phyloP scores from a whole-genome alignment of 2,329 filamentous ascomycete species.

The Xylariaceae sp. region DNA sequence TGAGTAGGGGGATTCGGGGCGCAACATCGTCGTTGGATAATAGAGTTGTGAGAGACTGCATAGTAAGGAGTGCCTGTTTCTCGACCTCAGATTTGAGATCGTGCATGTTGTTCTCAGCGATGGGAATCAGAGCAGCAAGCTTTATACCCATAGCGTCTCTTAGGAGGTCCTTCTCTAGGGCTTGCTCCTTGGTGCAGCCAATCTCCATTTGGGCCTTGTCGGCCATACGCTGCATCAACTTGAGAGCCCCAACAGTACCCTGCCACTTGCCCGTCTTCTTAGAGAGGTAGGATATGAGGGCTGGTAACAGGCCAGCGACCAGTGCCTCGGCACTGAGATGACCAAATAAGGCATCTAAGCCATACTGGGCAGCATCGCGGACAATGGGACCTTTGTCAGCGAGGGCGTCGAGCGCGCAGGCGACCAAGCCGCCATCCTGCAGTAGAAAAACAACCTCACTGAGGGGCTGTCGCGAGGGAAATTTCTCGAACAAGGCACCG shows the following conservation, averaged over 20 bases:
- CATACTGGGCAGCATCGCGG: constrained; percentile 91
- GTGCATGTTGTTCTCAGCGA: constrained; percentile 94
- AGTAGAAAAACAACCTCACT: constrained; percentile 83
- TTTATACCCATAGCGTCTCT: constrained; percentile 89
- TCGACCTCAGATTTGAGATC: constrained; percentile 88
- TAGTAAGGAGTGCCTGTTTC: constrained; percentile 90
- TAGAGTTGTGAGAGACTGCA: constrained; percentile 87
- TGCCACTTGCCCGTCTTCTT: constrained; percentile 97
- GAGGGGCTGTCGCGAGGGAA: constrained; percentile 77
- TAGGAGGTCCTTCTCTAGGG: constrained; percentile 85
- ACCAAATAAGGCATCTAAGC: constrained; percentile 85
- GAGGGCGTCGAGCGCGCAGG: constrained; percentile 80
- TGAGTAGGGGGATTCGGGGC: constrained; percentile 86
- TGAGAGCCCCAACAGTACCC: constrained; percentile 85
- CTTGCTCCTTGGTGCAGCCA: constrained; percentile 80
- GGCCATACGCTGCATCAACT: constrained; percentile 89
- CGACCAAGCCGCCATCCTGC: constrained; percentile 78
- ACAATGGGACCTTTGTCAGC: constrained; percentile 90
- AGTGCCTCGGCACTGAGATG: constrained; percentile 82
- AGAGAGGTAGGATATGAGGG: constrained; percentile 75
- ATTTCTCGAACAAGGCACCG: constrained; percentile 90
- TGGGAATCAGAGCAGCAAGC: constrained; percentile 84
- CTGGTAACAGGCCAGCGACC: constrained; percentile 81
- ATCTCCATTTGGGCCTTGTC: constrained; percentile 89
- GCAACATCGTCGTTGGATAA: constrained; percentile 97